phyloP scores from a whole-genome alignment of 192 early-diverging fungal species.

The Podila clonocystis region DNA sequence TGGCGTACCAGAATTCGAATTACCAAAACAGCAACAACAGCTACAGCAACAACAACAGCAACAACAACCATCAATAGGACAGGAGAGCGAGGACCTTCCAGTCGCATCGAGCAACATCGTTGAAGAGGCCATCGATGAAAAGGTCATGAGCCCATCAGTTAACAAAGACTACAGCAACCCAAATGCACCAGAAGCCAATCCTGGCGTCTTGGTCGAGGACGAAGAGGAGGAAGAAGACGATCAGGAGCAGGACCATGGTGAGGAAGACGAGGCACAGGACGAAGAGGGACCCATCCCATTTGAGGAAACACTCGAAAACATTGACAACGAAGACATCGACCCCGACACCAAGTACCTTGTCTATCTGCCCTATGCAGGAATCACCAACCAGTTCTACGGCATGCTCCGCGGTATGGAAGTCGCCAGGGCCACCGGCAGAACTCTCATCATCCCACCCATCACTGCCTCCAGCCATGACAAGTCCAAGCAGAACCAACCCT shows the following conservation, averaged over 20 bases:
- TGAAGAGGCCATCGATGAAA: neutral
- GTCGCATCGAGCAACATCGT: neutral
- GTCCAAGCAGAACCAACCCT: constrained; percentile 50
- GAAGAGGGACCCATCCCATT: constrained; percentile 4
- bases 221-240: constrained; percentile 5
- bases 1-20: neutral
- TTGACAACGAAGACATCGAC: neutral
- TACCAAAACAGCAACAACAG: neutral
- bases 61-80: neutral
- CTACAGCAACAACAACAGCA: constrained; percentile 12
- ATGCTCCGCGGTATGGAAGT: constrained; percentile 51
- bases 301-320: constrained; percentile 24
- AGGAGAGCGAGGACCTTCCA: neutral
- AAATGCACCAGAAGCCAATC: neutral
- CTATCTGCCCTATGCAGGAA: constrained; percentile 49
- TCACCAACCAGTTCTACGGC: constrained; percentile 51
- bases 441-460: constrained; percentile 50
- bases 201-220: neutral
- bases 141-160: constrained; percentile 10
- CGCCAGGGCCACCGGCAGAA: constrained; percentile 27
- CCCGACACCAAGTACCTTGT: constrained; percentile 29
- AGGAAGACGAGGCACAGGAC: neutral
- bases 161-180: neutral
- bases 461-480: constrained; percentile 49
- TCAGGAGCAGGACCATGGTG: neutral